phyloP scores from a whole-genome alignment of 441 rosid species.

The Dalechampia spathulata region DNA sequence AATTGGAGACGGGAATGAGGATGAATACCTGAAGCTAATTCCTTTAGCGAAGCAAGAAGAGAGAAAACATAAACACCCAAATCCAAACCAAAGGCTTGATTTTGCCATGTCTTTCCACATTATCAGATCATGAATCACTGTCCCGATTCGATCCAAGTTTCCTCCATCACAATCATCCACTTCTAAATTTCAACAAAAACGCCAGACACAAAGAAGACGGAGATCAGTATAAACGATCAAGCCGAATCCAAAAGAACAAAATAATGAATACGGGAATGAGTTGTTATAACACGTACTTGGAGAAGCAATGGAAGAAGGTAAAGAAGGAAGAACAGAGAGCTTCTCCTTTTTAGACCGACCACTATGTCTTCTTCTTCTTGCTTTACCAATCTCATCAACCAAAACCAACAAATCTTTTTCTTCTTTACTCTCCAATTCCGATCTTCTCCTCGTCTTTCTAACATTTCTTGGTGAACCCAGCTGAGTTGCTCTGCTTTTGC shows the following conservation, averaged over 20 bases:
- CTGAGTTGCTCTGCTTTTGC: slow-evolving; percentile 53
- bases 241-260: too few relatives aligned
- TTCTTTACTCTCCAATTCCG: slow-evolving; percentile 57
- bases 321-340: slow-evolving; percentile 33
- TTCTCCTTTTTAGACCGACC: slow-evolving; percentile 70
- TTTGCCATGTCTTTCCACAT: slow-evolving; percentile 90
- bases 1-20: background rate
- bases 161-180: slow-evolving; percentile 39
- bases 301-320: slow-evolving; percentile 31
- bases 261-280: background rate
- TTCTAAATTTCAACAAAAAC: slow-evolving; percentile 23
- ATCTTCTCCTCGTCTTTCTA: slow-evolving; percentile 51
- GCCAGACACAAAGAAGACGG: background rate
- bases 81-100: slow-evolving; percentile 86
- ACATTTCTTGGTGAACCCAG: slow-evolving; percentile 57
- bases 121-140: slow-evolving; percentile 46
- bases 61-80: slow-evolving; percentile 71
- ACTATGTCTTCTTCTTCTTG: slow-evolving; percentile 39
- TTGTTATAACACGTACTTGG: slow-evolving; percentile 27
- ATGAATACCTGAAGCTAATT: slow-evolving; percentile 53
- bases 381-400: slow-evolving; percentile 43
- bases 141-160: slow-evolving; percentile 50
- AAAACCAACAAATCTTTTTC: slow-evolving; percentile 44
- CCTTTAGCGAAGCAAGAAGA: slow-evolving; percentile 87
- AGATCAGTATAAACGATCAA: too few relatives aligned